Evolutionary conservation across 331 rosid genomes (phyloP).

Genomic region (Quercus phellos): DNA sequence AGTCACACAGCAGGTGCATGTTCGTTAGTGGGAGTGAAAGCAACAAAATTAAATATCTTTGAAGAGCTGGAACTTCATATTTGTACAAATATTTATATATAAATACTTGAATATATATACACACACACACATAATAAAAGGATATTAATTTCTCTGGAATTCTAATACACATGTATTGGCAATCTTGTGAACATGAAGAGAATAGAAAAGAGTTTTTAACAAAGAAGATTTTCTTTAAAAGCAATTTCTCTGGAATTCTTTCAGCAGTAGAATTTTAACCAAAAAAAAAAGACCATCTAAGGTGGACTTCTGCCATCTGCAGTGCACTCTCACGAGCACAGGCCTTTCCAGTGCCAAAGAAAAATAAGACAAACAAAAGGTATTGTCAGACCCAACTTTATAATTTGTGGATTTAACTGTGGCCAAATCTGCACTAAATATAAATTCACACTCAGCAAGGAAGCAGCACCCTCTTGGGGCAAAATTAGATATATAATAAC

Average conservation of each 20-base stretch:
- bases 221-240: background rate
- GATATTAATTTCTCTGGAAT: background rate
- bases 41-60: background rate
- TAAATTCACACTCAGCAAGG: background rate
- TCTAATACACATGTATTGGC: background rate
- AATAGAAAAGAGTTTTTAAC: background rate
- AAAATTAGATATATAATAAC: background rate
- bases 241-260: background rate
- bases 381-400: background rate
- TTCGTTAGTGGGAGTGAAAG: background rate
- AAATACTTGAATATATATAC: background rate
- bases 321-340: background rate
- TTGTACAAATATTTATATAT: background rate
- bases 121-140: background rate
- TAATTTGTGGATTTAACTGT: background rate
- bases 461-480: background rate
- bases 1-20: background rate
- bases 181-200: background rate
- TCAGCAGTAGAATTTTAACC: background rate
- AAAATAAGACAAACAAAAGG: background rate
- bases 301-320: background rate
- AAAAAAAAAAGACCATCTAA: background rate
- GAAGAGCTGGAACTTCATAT: background rate
- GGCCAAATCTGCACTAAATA: background rate
- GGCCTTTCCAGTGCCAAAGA: background rate